phyloP scores from a whole-genome alignment of 78 protist genomes.

The Bigelowiella natans region DNA sequence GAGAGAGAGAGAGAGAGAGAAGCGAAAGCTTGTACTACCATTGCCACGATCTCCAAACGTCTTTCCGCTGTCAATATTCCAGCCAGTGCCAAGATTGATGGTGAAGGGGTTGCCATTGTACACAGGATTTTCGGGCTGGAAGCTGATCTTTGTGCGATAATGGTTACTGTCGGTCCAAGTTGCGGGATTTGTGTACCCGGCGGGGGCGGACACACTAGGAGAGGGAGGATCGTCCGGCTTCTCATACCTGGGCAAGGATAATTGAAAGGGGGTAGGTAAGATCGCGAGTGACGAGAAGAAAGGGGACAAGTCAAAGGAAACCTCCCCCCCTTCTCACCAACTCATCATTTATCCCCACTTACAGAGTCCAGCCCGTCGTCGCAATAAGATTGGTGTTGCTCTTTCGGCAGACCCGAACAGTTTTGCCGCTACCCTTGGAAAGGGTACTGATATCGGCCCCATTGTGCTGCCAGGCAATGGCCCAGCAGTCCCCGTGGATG shows the following conservation, averaged over 20 bases:
- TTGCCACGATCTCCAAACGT: neutral
- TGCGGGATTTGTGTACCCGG: neutral
- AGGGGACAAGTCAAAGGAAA: neutral
- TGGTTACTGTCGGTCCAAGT: neutral
- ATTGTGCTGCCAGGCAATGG: too few relatives aligned
- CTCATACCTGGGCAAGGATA: too few relatives aligned
- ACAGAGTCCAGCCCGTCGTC: too few relatives aligned
- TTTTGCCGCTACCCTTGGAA: too few relatives aligned
- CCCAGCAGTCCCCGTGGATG: too few relatives aligned
- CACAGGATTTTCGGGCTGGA: neutral
- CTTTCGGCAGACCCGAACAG: too few relatives aligned
- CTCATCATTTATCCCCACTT: neutral
- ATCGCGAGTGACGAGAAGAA: too few relatives aligned
- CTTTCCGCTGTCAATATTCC: neutral
- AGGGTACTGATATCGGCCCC: too few relatives aligned
- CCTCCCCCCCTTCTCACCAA: neutral
- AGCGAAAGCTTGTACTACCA: too few relatives aligned
- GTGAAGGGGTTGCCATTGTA: neutral
- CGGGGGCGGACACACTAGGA: neutral
- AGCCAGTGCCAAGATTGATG: neutral
- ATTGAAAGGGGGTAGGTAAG: too few relatives aligned
- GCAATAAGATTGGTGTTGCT: too few relatives aligned
- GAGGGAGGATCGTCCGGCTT: neutral
- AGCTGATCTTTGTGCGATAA: neutral
- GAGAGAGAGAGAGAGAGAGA: too few relatives aligned